A percentile compares a stretch with the other conserved stretches of the same genome.
Conservation (phyloP, 1,139 yeast species). For the Taphrina sp. region DNA sequence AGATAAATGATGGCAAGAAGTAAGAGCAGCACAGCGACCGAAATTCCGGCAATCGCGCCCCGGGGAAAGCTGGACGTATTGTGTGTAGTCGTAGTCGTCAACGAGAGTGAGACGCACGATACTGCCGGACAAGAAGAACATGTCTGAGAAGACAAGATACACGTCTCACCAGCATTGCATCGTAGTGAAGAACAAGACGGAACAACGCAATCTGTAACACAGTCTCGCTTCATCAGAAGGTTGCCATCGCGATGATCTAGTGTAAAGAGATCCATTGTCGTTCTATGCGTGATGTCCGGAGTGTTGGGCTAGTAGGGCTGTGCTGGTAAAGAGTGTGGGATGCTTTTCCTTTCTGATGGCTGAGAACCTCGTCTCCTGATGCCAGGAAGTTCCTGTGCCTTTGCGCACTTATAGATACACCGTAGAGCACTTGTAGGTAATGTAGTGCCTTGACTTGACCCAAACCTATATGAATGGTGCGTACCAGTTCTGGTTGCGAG, state of each 20-base stretch:
- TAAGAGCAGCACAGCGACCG: not conserved
- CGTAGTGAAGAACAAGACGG: conserved; percentile 18
- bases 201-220: conserved; percentile 23
- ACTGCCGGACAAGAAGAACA: conserved; percentile 27
- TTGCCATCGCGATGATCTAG: not conserved
- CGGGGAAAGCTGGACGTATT: conserved; percentile 1
- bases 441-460: too few relatives aligned
- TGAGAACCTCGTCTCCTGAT: too few relatives aligned
- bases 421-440: too few relatives aligned
- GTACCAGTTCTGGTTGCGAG: too few relatives aligned
- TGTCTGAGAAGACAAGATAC: conserved; percentile 23
- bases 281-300: too few relatives aligned
- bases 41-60: conserved; percentile 27
- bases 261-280: too few relatives aligned
- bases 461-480: too few relatives aligned
- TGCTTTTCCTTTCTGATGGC: too few relatives aligned
- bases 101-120: conserved; percentile 18
- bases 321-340: too few relatives aligned
- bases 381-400: too few relatives aligned
- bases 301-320: too few relatives aligned
- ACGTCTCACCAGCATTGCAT: conserved; percentile 10
- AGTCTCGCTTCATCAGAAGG: conserved; percentile 11
- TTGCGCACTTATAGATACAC: too few relatives aligned
- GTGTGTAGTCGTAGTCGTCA: not conserved
- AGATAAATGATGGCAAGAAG: not conserved